These are phyloP conservation scores for Saccharata proteae DNA, from an alignment of 2,329 filamentous ascomycete species.

Conservation along the genomic window DNA sequence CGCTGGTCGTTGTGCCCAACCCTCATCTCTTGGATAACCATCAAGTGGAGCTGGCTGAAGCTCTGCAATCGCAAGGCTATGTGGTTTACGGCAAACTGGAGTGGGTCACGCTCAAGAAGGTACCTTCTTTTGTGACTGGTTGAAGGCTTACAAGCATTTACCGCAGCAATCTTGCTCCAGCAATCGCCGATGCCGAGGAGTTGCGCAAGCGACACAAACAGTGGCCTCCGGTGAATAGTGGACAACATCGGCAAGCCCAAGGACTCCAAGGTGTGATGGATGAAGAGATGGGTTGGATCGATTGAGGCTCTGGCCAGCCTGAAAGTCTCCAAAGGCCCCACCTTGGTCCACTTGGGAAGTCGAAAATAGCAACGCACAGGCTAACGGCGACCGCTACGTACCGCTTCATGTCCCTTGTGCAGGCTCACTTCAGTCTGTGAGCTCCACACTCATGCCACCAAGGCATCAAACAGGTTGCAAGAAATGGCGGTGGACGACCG, in stretches of 20 bases:
- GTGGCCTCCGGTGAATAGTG: constrained; percentile 41
- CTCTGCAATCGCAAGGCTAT: constrained; percentile 63
- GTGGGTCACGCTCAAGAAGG: constrained; percentile 34
- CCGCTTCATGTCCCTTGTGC: too few species aligned
- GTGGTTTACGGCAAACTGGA: constrained; percentile 57
- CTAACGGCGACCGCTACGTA: too few species aligned
- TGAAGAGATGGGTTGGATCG: constrained; percentile 45
- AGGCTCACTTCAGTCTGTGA: too few species aligned
- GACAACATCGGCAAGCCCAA: constrained; percentile 27
- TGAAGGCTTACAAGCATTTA: background rate
- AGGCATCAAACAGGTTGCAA: too few species aligned
- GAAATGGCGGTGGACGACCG: too few species aligned
- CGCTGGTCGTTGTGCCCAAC: constrained; percentile 86
- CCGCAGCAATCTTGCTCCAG: constrained; percentile 33
- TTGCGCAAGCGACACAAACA: constrained; percentile 28
- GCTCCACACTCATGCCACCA: too few species aligned
- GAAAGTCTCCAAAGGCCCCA: background rate
- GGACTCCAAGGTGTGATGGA: constrained; percentile 41
- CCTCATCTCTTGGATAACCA: constrained; percentile 74
- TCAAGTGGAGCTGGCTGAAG: constrained; percentile 72
- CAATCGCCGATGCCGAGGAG: constrained; percentile 37
- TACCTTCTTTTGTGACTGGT: background rate
- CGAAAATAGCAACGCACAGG: too few species aligned
- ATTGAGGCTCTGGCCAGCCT: constrained; percentile 24
- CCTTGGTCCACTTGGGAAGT: background rate